Base-by-base conservation (phyloP, 2,329 filamentous ascomycete species). In the Gliomastix tumulicola region DNA sequence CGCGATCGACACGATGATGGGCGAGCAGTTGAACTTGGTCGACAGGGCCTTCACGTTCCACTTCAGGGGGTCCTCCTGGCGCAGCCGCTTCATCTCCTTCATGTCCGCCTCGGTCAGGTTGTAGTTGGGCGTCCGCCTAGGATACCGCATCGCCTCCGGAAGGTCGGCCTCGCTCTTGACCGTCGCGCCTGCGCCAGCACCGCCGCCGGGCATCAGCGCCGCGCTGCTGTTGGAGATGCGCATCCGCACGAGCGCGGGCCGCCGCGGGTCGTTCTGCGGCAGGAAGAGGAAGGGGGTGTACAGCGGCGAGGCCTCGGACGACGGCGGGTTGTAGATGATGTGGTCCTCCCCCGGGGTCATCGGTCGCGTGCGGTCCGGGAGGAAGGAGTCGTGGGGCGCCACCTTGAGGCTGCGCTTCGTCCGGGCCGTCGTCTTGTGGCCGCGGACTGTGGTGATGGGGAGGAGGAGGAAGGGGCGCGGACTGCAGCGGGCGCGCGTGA, bases 271-370 rank as follows among this genome's bases (percentile, higher is more conserved):
- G 45, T 51, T 57, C 35, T 64, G 67, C 37, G 78, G 78, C 21
- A 82, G 69, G 59, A 82, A 82, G 53, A 78, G 73, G 60, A 79
- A 71, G 39, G 78, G 78, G n/a, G 78, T 82, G 60, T 82, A 72
- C 49, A 67, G 68, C 39, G 79, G 75, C n/a, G 74, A 71, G 4
- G 71, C 62, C 38, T 66, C 62, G 9, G 72, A 65, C 13, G 71
- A 59, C 19, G 74, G 73, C 28, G 73, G 74, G 60, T 75, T 76
- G 62, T 72, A 76, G 53, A 77, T 66, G 51, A 77, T 69, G 45
- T 59, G 51, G 44, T 58, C 50, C 45, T 48, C 47, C 45, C 50
- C 48, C 30, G 56, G 45, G 45, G 30, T 44, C 39, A 56, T 54
- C 23, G 54, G 41, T 28, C 45, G 27, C 31, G 49, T 42, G 35